Evolutionary conservation across 176 grass and related monocot species (phyloP), one percentile per base, ranked within the genome.

Genomic region (Paspalum notatum): DNA sequence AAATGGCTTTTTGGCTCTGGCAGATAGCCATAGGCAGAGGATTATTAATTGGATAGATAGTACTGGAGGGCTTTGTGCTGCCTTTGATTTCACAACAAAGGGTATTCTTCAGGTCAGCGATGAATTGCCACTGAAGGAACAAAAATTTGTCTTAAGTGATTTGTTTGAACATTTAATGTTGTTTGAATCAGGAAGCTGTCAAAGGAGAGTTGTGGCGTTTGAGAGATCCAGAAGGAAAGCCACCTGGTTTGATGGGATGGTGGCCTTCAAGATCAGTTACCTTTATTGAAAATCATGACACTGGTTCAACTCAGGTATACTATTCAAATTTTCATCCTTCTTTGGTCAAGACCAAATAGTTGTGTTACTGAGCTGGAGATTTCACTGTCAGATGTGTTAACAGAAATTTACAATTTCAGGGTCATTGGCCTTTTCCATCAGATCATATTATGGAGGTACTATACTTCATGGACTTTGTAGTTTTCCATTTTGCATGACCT

Each of bases 61-160:
- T 71, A 91, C 90, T 74, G 92, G 96, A 65, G 82, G 84, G 44
- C 84, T 90, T 75, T 95, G 82, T 90, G 79, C 92, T 17, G 86
- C 96, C 27, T 91, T 98, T 87, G 96, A 99, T 86, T 99, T 99
- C 67, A 99, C 92, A 55, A 95, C 92, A 66, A 98, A 99, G 86
- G 96, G 92, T 65, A 82, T 99, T 75, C 88, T 99, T 86, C 92
- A 99, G 96, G 92, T 99, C 59, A 82, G 82, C 52, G 91, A 61
- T 49, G 24, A 60, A 47, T 42, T 72, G 41, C 56, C 20, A 2
- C 59, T 80, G 72, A 32, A 59, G 47, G 56, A 75, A 20, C 14
- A 69, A 71, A 63, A 51, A 57, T 81, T 50, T 85, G 5, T 24
- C 37, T 64, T 47, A 39, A 12, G 62, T 58, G 18, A 18, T 80